A percentile compares a stretch with the other conserved stretches of the same genome.
phyloP scores from a whole-genome alignment of 305 asterid species.

The Nicotiana rustica region DNA sequence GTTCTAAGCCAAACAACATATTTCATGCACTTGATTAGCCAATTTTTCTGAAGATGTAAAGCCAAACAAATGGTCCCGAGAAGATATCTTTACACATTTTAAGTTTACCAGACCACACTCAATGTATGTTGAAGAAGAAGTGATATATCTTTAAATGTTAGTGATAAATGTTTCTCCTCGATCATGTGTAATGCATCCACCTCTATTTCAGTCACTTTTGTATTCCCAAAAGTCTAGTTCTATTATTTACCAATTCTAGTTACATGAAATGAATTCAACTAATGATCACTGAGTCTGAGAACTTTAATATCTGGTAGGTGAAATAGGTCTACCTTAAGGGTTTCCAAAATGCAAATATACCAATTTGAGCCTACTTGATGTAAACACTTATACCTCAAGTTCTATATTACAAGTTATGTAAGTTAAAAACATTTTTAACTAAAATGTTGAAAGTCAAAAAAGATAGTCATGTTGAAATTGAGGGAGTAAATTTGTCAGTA shows the following conservation, averaged over 20 bases:
- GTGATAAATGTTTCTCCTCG: background rate
- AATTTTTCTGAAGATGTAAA: background rate
- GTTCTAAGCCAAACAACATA: background rate
- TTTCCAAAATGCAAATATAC: background rate
- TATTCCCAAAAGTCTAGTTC: background rate
- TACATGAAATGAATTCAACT: conserved; percentile 25
- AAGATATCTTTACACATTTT: conserved; percentile 1
- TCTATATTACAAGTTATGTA: too few relatives aligned
- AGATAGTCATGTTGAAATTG: too few relatives aligned
- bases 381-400: background rate
- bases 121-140: background rate
- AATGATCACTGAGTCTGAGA: background rate
- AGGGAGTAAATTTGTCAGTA: too few relatives aligned
- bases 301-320: background rate
- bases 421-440: too few relatives aligned
- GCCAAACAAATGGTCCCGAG: background rate
- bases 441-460: too few relatives aligned
- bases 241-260: background rate
- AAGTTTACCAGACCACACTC: background rate
- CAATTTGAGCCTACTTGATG: background rate
- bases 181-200: background rate
- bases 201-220: conserved; percentile 2
- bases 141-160: conserved; percentile 14
- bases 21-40: conserved; percentile 6
- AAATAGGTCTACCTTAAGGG: background rate